These are phyloP conservation scores for Kazachstania sp. DNA, from an alignment of 1,139 yeast genomes.

Conservation along the genomic window DNA sequence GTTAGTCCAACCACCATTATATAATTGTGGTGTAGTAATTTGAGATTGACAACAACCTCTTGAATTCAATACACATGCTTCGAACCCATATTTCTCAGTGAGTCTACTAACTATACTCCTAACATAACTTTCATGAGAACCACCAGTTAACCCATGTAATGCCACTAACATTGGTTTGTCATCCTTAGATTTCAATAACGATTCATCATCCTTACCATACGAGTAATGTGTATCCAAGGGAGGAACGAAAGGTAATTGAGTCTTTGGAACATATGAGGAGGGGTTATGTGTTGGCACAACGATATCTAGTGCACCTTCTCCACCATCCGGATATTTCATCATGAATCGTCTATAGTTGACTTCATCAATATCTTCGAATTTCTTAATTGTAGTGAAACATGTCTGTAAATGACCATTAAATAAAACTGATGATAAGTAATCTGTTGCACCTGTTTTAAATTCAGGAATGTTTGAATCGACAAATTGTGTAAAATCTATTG, in stretches of 20 bases:
- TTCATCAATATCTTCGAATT: slow-evolving; percentile 33
- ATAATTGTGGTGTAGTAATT: slow-evolving; percentile 50
- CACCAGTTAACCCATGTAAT: slow-evolving; percentile 56
- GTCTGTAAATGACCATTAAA: slow-evolving; percentile 68
- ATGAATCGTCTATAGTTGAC: slow-evolving; percentile 49
- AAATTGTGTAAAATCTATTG: slow-evolving; percentile 14
- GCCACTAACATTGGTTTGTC: slow-evolving; percentile 45
- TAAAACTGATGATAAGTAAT: slow-evolving; percentile 48
- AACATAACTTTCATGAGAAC: slow-evolving; percentile 51
- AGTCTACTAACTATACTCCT: slow-evolving; percentile 37
- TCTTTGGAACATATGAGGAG: slow-evolving; percentile 25
- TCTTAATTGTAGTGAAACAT: slow-evolving; percentile 40
- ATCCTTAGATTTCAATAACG: slow-evolving; percentile 31
- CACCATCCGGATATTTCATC: slow-evolving; percentile 42
- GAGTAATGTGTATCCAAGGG: slow-evolving; percentile 15
- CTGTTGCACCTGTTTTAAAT: slow-evolving; percentile 34
- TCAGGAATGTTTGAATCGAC: slow-evolving; percentile 37
- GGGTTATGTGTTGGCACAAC: slow-evolving; percentile 39
- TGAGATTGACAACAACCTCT: slow-evolving; percentile 56
- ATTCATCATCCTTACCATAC: slow-evolving; percentile 29
- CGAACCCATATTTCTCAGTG: slow-evolving; percentile 36
- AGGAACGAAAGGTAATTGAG: slow-evolving; percentile 15
- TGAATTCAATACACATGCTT: slow-evolving; percentile 48
- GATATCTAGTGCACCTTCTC: slow-evolving; percentile 54
- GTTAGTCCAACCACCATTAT: slow-evolving; percentile 56